A percentile compares a stretch with the other conserved stretches of the same genome.
These are phyloP conservation scores for Fagus sylvatica DNA, from an alignment of 306 rosid species.

Conservation along the genomic window DNA sequence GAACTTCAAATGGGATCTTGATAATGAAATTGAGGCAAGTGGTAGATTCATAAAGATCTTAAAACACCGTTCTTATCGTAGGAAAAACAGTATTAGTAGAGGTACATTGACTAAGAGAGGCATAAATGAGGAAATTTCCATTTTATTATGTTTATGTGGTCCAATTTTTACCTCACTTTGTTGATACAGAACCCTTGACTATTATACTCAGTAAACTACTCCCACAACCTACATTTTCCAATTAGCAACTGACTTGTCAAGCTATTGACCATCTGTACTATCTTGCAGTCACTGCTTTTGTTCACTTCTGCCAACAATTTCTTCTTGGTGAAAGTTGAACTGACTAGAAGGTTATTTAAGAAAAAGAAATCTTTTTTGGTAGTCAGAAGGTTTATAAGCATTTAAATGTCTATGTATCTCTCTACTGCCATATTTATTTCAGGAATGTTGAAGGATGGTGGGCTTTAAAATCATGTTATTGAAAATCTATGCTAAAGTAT, in stretches of 20 bases:
- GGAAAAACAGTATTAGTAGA: not conserved
- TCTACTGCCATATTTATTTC: not conserved
- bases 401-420: not conserved
- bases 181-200: not conserved
- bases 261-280: not conserved
- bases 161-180: not conserved
- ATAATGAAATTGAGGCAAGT: not conserved
- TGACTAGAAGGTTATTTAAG: not conserved
- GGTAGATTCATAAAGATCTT: not conserved
- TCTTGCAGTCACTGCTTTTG: not conserved
- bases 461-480: not conserved
- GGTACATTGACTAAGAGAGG: not conserved
- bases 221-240: not conserved
- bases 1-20: not conserved
- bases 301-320: not conserved
- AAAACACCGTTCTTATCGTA: not conserved
- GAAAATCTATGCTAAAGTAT: not conserved
- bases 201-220: not conserved
- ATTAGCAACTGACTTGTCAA: not conserved
- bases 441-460: not conserved
- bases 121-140: not conserved
- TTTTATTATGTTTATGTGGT: not conserved
- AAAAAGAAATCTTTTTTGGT: not conserved
- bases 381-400: not conserved
- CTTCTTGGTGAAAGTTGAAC: constrained; percentile 2